These are phyloP conservation scores for Saccharomyces hybrid DNA, from an alignment of 1,139 yeast genomes.

Conservation along the genomic window DNA sequence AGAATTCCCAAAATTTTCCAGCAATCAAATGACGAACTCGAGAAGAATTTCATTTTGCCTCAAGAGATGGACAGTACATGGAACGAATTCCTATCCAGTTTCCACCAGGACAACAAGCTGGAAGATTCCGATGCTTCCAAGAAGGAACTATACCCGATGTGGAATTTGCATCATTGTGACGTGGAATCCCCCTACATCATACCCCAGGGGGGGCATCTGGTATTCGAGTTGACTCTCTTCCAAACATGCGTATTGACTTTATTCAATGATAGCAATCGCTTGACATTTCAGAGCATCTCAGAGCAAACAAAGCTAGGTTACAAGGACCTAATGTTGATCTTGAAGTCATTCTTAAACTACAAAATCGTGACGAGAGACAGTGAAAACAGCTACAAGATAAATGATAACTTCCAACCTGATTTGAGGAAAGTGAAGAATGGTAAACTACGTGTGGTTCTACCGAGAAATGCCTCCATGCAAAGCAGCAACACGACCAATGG, in stretches of 20 bases:
- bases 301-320: constrained; percentile 9
- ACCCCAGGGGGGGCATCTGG: constrained; percentile 10
- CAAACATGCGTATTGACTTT: constrained; percentile 25
- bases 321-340: constrained; percentile 8
- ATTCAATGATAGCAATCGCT: constrained; percentile 17
- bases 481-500: neutral
- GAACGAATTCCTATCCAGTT: constrained; percentile 16
- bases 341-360: constrained; percentile 19
- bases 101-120: constrained; percentile 12
- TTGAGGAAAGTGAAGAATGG: constrained; percentile 15
- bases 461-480: constrained; percentile 2
- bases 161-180: constrained; percentile 26
- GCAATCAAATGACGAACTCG: constrained; percentile 4
- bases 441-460: constrained; percentile 18
- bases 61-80: constrained; percentile 18
- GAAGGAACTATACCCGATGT: constrained; percentile 17
- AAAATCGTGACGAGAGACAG: constrained; percentile 11
- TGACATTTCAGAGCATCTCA: constrained; percentile 11
- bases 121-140: constrained; percentile 9
- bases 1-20: constrained; percentile 17
- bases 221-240: constrained; percentile 21
- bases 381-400: constrained; percentile 10
- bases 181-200: constrained; percentile 20
- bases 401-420: constrained; percentile 19
- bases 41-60: constrained; percentile 15